These are phyloP conservation scores for Vanrija humicola DNA, from an alignment of 1,284 basidiomycete species.

Conservation along the genomic window DNA sequence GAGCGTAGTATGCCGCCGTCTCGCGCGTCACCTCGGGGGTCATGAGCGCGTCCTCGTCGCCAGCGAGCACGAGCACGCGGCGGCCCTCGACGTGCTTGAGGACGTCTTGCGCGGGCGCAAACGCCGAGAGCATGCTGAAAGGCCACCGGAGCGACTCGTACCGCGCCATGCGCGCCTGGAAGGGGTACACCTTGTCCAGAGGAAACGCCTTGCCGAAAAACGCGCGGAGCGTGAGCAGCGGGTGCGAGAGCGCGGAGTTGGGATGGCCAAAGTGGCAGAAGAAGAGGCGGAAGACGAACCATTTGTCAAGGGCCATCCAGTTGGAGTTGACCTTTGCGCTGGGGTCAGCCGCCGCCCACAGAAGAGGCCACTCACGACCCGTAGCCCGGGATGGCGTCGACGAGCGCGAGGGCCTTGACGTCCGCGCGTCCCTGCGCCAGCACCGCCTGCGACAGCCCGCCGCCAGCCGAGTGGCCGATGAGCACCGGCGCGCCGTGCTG, in stretches of 20 bases:
- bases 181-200: background rate
- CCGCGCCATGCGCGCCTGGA: constrained; percentile 2
- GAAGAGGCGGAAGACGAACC: constrained; percentile 7
- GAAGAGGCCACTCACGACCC: constrained; percentile 2
- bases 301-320: constrained; percentile 8
- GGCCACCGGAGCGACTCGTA: constrained; percentile 14
- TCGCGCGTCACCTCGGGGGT: constrained; percentile 5
- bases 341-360: background rate
- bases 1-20: constrained; percentile 8
- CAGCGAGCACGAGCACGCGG: constrained; percentile 7
- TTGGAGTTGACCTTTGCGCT: constrained; percentile 7
- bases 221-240: constrained; percentile 5
- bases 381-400: constrained; percentile 5
- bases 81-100: background rate
- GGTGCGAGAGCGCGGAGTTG: constrained; percentile 8
- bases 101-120: constrained; percentile 3
- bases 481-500: background rate
- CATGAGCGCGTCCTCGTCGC: constrained; percentile 11
- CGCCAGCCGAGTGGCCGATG: constrained; percentile 10
- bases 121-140: constrained; percentile 3
- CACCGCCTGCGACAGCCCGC: constrained; percentile 6
- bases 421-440: background rate
- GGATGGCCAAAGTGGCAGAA: constrained; percentile 5
- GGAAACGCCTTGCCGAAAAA: constrained; percentile 8
- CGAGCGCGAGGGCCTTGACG: constrained; percentile 1